These are phyloP conservation scores for Wickerhamiella allomyrinae DNA, from an alignment of 805 yeast species.

Conservation along the genomic window DNA sequence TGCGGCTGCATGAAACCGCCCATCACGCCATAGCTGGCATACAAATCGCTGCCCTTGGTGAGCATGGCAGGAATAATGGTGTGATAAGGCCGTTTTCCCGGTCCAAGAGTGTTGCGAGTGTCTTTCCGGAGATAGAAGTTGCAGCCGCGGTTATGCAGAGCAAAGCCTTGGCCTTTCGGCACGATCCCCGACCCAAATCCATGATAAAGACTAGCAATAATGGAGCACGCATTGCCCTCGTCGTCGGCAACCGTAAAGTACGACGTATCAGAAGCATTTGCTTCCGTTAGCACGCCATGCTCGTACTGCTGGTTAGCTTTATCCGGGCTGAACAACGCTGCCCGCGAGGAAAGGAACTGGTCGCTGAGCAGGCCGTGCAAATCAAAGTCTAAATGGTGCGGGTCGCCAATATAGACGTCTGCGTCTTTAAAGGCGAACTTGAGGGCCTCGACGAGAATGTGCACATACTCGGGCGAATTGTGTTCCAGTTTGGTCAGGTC, in stretches of 20 bases:
- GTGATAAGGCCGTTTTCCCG: slow-evolving; percentile 64
- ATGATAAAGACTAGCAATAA: slow-evolving; percentile 59
- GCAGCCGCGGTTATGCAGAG: slow-evolving; percentile 62
- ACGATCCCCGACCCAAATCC: slow-evolving; percentile 58
- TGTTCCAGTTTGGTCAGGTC: slow-evolving; percentile 33
- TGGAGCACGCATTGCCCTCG: slow-evolving; percentile 69
- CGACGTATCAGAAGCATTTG: slow-evolving; percentile 55
- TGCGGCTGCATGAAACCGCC: slow-evolving; percentile 84
- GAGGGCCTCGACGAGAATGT: slow-evolving; percentile 52
- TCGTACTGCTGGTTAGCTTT: slow-evolving; percentile 30
- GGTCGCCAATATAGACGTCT: slow-evolving; percentile 59
- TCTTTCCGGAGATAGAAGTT: slow-evolving; percentile 51
- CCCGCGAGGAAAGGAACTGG: slow-evolving; percentile 37
- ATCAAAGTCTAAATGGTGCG: slow-evolving; percentile 24
- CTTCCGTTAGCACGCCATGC: slow-evolving; percentile 29
- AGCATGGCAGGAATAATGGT: slow-evolving; percentile 76
- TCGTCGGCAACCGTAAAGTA: slow-evolving; percentile 50
- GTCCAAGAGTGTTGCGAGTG: slow-evolving; percentile 46
- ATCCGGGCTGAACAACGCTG: slow-evolving; percentile 30
- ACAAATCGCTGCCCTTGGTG: slow-evolving; percentile 40
- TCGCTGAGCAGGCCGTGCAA: slow-evolving; percentile 33
- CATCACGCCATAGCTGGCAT: slow-evolving; percentile 68
- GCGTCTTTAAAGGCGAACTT: slow-evolving; percentile 63
- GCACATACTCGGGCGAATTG: slow-evolving; percentile 59
- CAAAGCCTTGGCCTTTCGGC: slow-evolving; percentile 46